Evolutionary conservation across 2,329 filamentous ascomycete species (phyloP).

Genomic region (Cordyceps militaris): DNA sequence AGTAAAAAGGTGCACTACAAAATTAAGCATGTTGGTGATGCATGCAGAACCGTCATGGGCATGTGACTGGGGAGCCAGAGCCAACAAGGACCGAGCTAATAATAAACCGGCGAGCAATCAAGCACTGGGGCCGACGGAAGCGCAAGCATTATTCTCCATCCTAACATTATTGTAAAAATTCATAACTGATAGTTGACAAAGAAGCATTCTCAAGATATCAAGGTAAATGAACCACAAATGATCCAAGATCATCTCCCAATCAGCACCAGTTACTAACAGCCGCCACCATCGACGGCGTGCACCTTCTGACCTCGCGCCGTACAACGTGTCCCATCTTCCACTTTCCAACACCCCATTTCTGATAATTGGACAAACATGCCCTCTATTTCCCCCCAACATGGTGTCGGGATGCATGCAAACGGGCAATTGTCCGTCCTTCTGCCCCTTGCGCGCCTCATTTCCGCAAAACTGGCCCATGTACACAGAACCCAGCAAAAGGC

Average conservation of each 20-base stretch:
- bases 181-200: background rate
- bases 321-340: no score
- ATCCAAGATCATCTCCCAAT: no score
- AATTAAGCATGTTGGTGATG: background rate
- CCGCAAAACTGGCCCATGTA: background rate
- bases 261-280: no score
- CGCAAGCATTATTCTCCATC: no score
- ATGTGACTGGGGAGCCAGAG: background rate
- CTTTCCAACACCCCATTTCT: no score
- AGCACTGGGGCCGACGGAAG: background rate
- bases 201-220: no score
- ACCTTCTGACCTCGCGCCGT: background rate
- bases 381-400: no score
- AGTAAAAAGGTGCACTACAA: background rate
- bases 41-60: background rate
- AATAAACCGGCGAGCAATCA: background rate
- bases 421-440: background rate
- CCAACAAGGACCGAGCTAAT: background rate
- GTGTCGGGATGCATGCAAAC: no score
- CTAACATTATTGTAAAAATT: no score
- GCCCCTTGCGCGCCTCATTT: background rate
- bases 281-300: background rate
- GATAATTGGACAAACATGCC: background rate
- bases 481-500: background rate
- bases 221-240: no score